Conservation (phyloP, 495 filamentous ascomycete genomes). For the Sporormia fimetaria region DNA sequence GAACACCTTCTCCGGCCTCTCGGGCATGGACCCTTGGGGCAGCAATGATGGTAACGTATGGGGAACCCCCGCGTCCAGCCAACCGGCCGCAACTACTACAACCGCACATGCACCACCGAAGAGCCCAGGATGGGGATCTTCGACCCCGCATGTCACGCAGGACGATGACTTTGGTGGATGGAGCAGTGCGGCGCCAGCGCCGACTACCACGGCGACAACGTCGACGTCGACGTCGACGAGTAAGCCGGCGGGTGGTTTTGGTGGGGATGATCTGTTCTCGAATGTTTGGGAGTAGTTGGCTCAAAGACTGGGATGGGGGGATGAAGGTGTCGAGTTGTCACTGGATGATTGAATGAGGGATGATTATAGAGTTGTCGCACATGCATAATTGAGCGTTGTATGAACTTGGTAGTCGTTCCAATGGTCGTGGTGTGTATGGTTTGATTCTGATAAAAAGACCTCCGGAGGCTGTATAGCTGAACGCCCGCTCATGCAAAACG, state of each 20-base stretch:
- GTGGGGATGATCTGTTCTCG: conserved; percentile 77
- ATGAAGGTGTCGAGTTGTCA: no score
- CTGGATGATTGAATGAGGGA: no score
- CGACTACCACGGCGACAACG: conserved; percentile 30
- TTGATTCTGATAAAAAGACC: no score
- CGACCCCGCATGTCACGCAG: conserved; percentile 41
- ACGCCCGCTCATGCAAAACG: no score
- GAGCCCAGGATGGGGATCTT: conserved; percentile 20
- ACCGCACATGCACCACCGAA: conserved; percentile 45
- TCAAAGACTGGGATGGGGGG: no score
- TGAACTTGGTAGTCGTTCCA: no score
- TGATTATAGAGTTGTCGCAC: no score
- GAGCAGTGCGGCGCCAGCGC: conserved; percentile 52
- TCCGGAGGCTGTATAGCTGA: no score
- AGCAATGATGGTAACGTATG: conserved; percentile 37
- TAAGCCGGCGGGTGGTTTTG: conserved; percentile 47
- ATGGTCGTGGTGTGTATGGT: no score
- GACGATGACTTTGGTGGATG: conserved; percentile 95
- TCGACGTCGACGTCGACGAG: conserved; percentile 4
- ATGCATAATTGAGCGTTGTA: no score
- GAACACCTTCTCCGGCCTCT: conserved; percentile 38
- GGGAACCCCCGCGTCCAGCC: conserved; percentile 25
- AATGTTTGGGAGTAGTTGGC: conserved; percentile 79
- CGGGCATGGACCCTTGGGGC: conserved; percentile 40
- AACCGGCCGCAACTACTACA: conserved; percentile 21